Evolutionary conservation across 2,329 filamentous ascomycete genomes (phyloP).

Genomic region (Colletotrichum navitas): DNA sequence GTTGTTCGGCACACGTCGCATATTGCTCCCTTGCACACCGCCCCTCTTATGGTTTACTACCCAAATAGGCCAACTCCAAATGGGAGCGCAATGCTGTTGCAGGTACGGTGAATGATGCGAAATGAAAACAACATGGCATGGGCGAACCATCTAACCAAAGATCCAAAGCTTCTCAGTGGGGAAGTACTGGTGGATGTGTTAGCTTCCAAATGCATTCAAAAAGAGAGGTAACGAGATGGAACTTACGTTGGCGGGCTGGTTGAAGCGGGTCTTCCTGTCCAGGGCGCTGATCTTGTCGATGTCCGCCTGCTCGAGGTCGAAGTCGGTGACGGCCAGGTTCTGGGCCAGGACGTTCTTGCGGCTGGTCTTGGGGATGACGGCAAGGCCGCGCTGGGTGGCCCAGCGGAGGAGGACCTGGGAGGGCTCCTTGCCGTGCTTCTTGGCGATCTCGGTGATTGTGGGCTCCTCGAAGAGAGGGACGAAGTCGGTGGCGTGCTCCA

Average conservation of each 20-base stretch:
- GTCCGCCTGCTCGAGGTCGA: constrained; percentile 75
- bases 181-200: constrained; percentile 62
- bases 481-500: constrained; percentile 74
- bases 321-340: constrained; percentile 76
- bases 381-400: constrained; percentile 85
- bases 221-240: neutral
- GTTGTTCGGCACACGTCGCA: constrained; percentile 9
- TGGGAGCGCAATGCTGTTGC: constrained; percentile 10
- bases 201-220: neutral
- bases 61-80: neutral
- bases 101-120: constrained; percentile 10
- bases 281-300: constrained; percentile 75
- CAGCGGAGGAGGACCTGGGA: constrained; percentile 88
- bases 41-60: constrained; percentile 3
- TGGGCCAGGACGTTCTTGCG: constrained; percentile 65
- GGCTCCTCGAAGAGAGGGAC: constrained; percentile 79
- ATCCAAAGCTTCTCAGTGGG: constrained; percentile 68
- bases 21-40: constrained; percentile 31
- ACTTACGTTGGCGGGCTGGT: constrained; percentile 79
- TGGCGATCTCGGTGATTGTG: constrained; percentile 72
- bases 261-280: constrained; percentile 78
- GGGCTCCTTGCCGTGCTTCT: constrained; percentile 78
- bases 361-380: constrained; percentile 85
- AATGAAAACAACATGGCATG: constrained; percentile 19
- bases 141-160: constrained; percentile 60